Percentiles rank a stretch among this genome's conserved stretches.
Evolutionary conservation across 2,329 filamentous ascomycete genomes (phyloP).

Genomic region (Exophiala sp.): DNA sequence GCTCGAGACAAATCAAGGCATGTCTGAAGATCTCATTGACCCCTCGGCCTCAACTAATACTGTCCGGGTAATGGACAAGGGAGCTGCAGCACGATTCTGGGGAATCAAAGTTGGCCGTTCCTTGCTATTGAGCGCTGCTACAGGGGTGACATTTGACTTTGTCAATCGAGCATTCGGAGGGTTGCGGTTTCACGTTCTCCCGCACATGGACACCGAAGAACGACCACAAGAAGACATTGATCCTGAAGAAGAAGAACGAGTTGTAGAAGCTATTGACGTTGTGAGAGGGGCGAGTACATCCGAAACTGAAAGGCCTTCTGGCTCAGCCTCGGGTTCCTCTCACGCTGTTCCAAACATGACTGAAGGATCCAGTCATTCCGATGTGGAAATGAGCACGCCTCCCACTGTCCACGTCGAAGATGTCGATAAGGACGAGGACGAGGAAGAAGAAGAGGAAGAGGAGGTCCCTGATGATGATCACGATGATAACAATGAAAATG

Average conservation of each 20-base stretch:
- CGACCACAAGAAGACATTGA: slow-evolving; percentile 48
- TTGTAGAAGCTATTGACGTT: slow-evolving; percentile 37
- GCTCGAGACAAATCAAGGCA: slow-evolving; percentile 48
- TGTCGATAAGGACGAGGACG: slow-evolving; percentile 29
- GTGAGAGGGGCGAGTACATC: slow-evolving; percentile 13
- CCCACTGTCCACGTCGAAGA: slow-evolving; percentile 24
- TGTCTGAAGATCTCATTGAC: slow-evolving; percentile 34
- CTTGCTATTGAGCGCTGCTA: slow-evolving; percentile 55
- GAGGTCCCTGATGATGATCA: slow-evolving; percentile 4
- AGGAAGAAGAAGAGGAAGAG: slow-evolving; percentile 10
- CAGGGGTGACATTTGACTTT: slow-evolving; percentile 54
- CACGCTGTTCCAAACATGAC: slow-evolving; percentile 2
- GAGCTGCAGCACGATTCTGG: slow-evolving; percentile 53
- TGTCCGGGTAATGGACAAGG: slow-evolving; percentile 40
- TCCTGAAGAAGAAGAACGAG: slow-evolving; percentile 44
- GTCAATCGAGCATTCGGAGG: slow-evolving; percentile 63
- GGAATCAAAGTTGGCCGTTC: slow-evolving; percentile 57
- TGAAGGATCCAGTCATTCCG: slow-evolving; percentile 6
- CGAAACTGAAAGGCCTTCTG: neutral
- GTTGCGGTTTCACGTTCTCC: slow-evolving; percentile 40
- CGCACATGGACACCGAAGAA: slow-evolving; percentile 41
- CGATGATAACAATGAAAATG: slow-evolving; percentile 19
- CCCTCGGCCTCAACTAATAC: slow-evolving; percentile 9
- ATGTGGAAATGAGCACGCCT: slow-evolving; percentile 14
- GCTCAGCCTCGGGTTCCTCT: slow-evolving; percentile 1